Evolutionary conservation across 2,329 filamentous ascomycete genomes (phyloP).

Genomic region (Aspergillus brunneoviolaceus): DNA sequence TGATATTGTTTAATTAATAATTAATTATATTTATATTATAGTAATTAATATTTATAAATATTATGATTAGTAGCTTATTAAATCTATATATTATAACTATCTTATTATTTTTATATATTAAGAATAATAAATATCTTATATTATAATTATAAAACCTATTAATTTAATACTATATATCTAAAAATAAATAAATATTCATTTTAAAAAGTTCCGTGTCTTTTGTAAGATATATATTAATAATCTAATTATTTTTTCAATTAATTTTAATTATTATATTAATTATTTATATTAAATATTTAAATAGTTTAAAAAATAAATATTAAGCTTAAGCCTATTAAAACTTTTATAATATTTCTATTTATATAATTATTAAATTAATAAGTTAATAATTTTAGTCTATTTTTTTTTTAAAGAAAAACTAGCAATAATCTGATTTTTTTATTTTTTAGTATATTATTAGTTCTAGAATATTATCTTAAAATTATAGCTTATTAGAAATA

Average conservation of each 20-base stretch:
- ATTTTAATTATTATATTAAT: background rate
- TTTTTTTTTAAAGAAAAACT: background rate
- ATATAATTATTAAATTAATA: background rate
- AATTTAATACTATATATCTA: background rate
- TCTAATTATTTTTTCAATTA: no score
- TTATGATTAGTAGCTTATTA: background rate
- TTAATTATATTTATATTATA: background rate
- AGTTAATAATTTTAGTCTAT: background rate
- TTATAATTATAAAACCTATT: background rate
- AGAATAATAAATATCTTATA: background rate
- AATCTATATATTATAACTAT: background rate
- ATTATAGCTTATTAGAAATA: background rate
- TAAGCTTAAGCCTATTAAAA: background rate
- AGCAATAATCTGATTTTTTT: background rate
- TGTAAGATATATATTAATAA: background rate
- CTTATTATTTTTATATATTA: background rate
- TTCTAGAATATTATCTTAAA: background rate
- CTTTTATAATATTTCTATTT: background rate
- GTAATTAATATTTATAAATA: background rate
- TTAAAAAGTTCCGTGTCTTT: background rate
- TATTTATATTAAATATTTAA: background rate
- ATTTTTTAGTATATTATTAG: background rate
- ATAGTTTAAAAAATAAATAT: background rate
- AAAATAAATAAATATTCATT: background rate
- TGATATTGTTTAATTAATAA: background rate